phyloP scores from a whole-genome alignment of 305 asterid species.

The Euphrasia arctica region DNA sequence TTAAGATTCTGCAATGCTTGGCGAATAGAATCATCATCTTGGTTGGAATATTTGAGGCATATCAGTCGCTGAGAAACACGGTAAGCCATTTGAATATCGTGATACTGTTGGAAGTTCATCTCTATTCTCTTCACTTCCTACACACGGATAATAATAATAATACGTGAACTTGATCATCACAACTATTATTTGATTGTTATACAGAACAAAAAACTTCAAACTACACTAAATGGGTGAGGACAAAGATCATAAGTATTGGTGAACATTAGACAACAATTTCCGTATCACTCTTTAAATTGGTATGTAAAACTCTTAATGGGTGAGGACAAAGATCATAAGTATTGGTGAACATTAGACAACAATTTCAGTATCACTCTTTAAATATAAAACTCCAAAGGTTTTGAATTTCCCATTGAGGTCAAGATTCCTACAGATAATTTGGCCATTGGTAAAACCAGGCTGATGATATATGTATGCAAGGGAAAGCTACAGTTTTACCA shows the following conservation, averaged over 20 bases:
- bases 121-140: constrained; percentile 75
- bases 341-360: not conserved
- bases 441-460: not conserved
- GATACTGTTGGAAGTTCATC: constrained; percentile 43
- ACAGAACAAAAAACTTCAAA: not conserved
- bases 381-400: not conserved
- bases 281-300: not conserved
- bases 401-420: not conserved
- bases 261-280: not conserved
- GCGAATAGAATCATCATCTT: constrained; percentile 68
- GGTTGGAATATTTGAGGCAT: constrained; percentile 88
- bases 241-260: not conserved
- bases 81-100: constrained; percentile 60
- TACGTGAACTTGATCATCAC: constrained; percentile 4
- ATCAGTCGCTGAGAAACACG: constrained; percentile 73
- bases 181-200: constrained; percentile 1
- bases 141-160: not conserved
- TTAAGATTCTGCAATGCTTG: constrained; percentile 77
- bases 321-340: not conserved
- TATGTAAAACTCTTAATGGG: no score
- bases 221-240: not conserved
- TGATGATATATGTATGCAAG: not conserved
- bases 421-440: constrained; percentile 3
- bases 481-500: constrained; percentile 4
- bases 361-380: not conserved